Conservation (phyloP, 2,329 filamentous ascomycete species). For the Aspergillus pseudoviridinutans region DNA sequence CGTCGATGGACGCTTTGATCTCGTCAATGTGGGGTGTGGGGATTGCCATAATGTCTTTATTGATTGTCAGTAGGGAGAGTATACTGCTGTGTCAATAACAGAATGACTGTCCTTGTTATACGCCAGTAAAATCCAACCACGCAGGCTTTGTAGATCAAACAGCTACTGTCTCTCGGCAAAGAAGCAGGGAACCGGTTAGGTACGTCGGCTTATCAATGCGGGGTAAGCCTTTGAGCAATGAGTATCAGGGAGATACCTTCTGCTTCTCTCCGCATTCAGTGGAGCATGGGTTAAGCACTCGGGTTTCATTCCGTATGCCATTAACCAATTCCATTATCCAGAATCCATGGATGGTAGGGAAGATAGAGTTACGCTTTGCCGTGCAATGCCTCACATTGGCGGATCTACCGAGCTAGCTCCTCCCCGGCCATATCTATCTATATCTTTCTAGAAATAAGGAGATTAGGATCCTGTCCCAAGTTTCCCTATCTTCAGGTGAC, state of each 20-base stretch:
- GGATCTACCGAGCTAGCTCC: slow-evolving; percentile 6
- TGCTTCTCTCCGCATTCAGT: no score
- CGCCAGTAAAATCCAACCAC: background rate
- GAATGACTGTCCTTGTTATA: background rate
- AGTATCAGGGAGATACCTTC: background rate
- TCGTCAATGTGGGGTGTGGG: slow-evolving; percentile 11
- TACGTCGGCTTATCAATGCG: background rate
- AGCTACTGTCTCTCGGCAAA: background rate
- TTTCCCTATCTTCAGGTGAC: background rate
- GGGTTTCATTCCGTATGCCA: slow-evolving; percentile 19
- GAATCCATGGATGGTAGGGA: background rate
- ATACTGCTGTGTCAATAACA: background rate
- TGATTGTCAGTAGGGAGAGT: background rate
- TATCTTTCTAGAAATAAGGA: background rate
- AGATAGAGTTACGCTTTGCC: slow-evolving; percentile 7
- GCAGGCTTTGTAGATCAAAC: background rate
- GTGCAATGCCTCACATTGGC: slow-evolving; percentile 7
- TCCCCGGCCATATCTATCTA: no score
- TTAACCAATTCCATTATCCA: slow-evolving; percentile 1
- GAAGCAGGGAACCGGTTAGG: no score
- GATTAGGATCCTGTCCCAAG: background rate
- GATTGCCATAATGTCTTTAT: slow-evolving; percentile 14
- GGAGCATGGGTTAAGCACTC: no score
- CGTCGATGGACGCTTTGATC: slow-evolving; percentile 21
- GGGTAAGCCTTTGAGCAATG: background rate